phyloP scores from a whole-genome alignment of 2,329 filamentous ascomycete species.

The Fusarium hainanense region DNA sequence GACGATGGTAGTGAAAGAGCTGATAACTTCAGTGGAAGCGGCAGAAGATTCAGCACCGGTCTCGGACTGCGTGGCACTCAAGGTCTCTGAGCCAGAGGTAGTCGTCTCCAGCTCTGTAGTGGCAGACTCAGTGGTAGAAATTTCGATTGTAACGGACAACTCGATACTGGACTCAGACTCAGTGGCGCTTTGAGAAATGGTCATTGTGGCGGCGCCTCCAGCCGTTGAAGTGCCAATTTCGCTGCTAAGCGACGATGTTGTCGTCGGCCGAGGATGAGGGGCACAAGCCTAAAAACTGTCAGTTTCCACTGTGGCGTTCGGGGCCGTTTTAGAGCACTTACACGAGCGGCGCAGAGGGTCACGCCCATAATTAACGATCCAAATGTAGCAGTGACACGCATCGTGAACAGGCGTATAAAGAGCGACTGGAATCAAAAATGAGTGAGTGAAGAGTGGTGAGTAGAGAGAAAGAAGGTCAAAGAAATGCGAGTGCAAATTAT shows the following conservation, averaged over 20 bases:
- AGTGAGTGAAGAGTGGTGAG: background rate
- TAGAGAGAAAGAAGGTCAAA: background rate
- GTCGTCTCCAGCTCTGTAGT: background rate
- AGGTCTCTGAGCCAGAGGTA: background rate
- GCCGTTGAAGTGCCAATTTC: background rate
- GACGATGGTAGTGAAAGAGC: too few relatives aligned
- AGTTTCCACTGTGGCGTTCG: background rate
- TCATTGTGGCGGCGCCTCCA: background rate
- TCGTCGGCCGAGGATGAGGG: background rate
- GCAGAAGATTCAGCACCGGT: background rate
- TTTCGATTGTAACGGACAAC: background rate
- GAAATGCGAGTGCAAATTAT: background rate
- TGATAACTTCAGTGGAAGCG: background rate
- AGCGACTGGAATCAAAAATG: background rate
- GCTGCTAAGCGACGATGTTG: background rate
- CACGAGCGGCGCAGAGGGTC: conserved; percentile 5
- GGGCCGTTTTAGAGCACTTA: background rate
- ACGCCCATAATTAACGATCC: background rate
- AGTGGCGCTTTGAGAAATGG: background rate
- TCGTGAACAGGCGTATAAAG: background rate
- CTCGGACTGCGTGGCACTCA: background rate
- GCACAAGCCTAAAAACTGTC: conserved; percentile 3
- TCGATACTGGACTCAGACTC: too few relatives aligned
- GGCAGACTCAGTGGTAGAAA: background rate
- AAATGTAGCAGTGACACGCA: background rate